Evolutionary conservation across 108 stramenopile genomes (phyloP).

Genomic region (Cyclotella choctawhatcheeana): DNA sequence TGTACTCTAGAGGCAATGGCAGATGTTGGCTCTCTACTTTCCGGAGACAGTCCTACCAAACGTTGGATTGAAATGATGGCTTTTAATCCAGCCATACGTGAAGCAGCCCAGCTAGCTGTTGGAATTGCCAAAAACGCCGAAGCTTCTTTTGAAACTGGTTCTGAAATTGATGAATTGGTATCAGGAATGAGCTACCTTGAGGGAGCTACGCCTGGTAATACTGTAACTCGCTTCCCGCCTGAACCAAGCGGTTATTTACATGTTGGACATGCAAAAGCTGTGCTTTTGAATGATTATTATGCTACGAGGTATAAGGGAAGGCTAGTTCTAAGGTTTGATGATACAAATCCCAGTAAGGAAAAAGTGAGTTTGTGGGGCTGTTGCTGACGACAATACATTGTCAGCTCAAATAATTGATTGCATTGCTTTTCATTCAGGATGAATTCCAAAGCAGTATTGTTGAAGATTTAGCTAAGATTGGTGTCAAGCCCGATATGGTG

Average conservation of each 20-base stretch:
- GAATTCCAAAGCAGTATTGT: conserved; percentile 94
- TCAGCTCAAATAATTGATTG: not conserved
- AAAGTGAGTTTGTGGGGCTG: conserved; percentile 52
- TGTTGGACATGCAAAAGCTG: conserved; percentile 99
- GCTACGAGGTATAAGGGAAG: conserved; percentile 95
- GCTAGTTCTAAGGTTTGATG: conserved; percentile 95
- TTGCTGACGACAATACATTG: not conserved
- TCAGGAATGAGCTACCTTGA: conserved; percentile 81
- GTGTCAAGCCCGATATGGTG: conserved; percentile 88
- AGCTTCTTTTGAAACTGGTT: conserved; percentile 47
- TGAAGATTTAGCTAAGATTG: conserved; percentile 81
- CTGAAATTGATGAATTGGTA: conserved; percentile 61
- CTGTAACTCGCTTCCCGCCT: conserved; percentile 97
- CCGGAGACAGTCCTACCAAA: conserved; percentile 33
- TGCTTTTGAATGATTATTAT: conserved; percentile 97
- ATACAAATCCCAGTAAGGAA: conserved; percentile 99
- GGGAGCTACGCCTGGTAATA: conserved; percentile 91
- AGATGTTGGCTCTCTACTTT: conserved; percentile 27
- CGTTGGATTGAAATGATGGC: conserved; percentile 86
- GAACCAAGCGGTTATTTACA: conserved; percentile 99
- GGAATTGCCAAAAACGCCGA: conserved; percentile 70
- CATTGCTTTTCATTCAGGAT: conserved; percentile 41
- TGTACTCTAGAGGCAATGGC: conserved; percentile 49
- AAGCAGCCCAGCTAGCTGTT: conserved; percentile 79
- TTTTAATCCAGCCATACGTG: conserved; percentile 64